A percentile compares a stretch with the other conserved stretches of the same genome.
These are phyloP conservation scores for Saturnispora sekii DNA, from an alignment of 805 yeast genomes.

Conservation along the genomic window DNA sequence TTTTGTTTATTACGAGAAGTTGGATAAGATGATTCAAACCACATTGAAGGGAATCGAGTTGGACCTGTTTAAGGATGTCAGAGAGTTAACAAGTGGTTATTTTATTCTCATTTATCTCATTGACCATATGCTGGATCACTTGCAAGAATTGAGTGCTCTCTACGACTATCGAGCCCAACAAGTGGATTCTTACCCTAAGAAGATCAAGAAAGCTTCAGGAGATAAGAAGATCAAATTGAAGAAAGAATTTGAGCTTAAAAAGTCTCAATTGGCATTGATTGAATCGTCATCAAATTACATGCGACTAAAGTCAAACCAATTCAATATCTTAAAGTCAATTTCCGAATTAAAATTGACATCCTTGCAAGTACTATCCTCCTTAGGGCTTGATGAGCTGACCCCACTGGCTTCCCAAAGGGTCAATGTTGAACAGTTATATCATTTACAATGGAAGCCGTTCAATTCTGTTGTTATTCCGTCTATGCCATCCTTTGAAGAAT, in stretches of 20 bases:
- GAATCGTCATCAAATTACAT: slow-evolving; percentile 11
- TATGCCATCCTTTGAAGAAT: slow-evolving; percentile 41
- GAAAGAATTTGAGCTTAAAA: slow-evolving; percentile 17
- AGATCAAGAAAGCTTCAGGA: slow-evolving; percentile 20
- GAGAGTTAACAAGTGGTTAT: slow-evolving; percentile 38
- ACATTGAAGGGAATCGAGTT: slow-evolving; percentile 66
- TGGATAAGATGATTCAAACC: slow-evolving; percentile 64
- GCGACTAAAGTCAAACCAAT: slow-evolving; percentile 10
- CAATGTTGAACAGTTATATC: slow-evolving; percentile 31
- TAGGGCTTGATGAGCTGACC: slow-evolving; percentile 23
- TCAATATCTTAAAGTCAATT: slow-evolving; percentile 12
- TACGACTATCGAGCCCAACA: slow-evolving; percentile 17
- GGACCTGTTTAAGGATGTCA: slow-evolving; percentile 52
- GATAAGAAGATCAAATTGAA: slow-evolving; percentile 19
- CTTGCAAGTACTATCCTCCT: slow-evolving; percentile 18
- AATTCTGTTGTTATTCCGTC: slow-evolving; percentile 72
- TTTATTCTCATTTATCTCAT: slow-evolving; percentile 7
- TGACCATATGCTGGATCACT: slow-evolving; percentile 17
- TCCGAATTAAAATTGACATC: slow-evolving; percentile 17
- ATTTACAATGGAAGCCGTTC: slow-evolving; percentile 69
- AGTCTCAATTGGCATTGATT: slow-evolving; percentile 11
- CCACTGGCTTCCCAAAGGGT: slow-evolving; percentile 15
- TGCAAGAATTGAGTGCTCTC: slow-evolving; percentile 15
- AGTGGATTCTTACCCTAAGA: slow-evolving; percentile 15
- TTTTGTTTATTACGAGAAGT: slow-evolving; percentile 57